Evolutionary conservation across 1,284 basidiomycete species (phyloP), one percentile per base, ranked within the genome.

Genomic region (Entoloma clypeatum): DNA sequence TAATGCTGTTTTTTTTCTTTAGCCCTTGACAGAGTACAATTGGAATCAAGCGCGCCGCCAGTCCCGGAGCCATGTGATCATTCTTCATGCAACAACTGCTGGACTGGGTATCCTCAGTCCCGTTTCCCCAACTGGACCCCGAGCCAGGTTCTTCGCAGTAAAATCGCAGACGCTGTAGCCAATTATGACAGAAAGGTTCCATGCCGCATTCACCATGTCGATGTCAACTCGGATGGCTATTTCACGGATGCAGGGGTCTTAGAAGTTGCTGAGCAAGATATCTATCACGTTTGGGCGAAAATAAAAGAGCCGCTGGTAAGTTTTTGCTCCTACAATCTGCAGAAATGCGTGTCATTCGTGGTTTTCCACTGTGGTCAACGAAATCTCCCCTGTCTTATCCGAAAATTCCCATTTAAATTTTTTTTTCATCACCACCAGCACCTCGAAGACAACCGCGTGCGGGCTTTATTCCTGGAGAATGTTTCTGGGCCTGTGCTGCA

Each of bases 61-160:
- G 60, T 70, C 7, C 67, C 68, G 1, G 45, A 46, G 4, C 51
- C 55, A 7, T 73, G 70, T 44, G 54, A 64, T 41, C 71, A 71
- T 36, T 46, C 39, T 8, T 30, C 54, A 42, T 64, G 62, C 48
- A 44, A 53, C 9, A 58, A 54, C 10, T 70, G 67, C 38, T 70
- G 67, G 67, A 54, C 26, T 39, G 53, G 53, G 5, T 77, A 77
- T 43, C 75, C 75, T 10, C 64, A 72, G 36, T 70, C 69, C 5
- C 58, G 61, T 16, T 77, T 74, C 38, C 71, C 69, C 19, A 78
- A 77, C 46, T 76, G 75, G 76, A 75, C 71, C 0, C 47, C 45
- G 6, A 49, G 50, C 4, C 74, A 75, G 47, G 66, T 75, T 7
- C 6, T 42, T 0, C 59, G 65, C 33, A 67, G 67, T 40, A 56